Evolutionary conservation across 1,284 basidiomycete species (phyloP).

Genomic region (Porodaedalea pini): DNA sequence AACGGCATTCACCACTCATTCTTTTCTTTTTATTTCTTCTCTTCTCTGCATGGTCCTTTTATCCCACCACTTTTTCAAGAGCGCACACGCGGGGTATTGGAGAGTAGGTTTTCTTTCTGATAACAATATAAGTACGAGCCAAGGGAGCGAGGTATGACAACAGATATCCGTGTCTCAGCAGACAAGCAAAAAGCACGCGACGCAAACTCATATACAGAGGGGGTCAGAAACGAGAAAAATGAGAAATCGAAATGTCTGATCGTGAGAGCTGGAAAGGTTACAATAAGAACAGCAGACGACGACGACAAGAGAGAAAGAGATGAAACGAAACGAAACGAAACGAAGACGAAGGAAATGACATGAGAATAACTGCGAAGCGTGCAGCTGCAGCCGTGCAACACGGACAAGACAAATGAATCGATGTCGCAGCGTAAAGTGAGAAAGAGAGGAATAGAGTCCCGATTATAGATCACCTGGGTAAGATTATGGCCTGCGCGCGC

Average conservation of each 20-base stretch:
- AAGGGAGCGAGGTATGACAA: conserved; percentile 21
- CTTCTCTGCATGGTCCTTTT: background rate
- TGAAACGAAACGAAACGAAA: background rate
- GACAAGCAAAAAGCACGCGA: background rate
- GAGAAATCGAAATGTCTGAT: background rate
- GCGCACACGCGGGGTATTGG: background rate
- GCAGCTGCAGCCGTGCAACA: background rate
- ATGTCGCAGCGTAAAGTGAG: conserved; percentile 7
- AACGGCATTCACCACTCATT: background rate
- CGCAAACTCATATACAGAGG: background rate
- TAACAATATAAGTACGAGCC: conserved; percentile 11
- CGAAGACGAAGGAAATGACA: background rate
- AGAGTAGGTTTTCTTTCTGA: background rate
- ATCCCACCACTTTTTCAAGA: background rate
- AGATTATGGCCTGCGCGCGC: background rate
- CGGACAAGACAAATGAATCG: background rate
- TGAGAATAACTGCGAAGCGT: background rate
- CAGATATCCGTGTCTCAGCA: conserved; percentile 3
- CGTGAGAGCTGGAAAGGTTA: background rate
- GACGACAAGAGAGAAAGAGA: background rate
- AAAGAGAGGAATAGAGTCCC: conserved; percentile 1
- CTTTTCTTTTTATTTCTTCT: background rate
- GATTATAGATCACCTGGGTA: background rate
- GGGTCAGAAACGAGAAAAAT: background rate
- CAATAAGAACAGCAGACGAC: too few relatives aligned